A percentile compares a stretch with the other conserved stretches of the same genome.
phyloP scores from a whole-genome alignment of 805 yeast genomes.

The Wickerhamomyces pijperi region DNA sequence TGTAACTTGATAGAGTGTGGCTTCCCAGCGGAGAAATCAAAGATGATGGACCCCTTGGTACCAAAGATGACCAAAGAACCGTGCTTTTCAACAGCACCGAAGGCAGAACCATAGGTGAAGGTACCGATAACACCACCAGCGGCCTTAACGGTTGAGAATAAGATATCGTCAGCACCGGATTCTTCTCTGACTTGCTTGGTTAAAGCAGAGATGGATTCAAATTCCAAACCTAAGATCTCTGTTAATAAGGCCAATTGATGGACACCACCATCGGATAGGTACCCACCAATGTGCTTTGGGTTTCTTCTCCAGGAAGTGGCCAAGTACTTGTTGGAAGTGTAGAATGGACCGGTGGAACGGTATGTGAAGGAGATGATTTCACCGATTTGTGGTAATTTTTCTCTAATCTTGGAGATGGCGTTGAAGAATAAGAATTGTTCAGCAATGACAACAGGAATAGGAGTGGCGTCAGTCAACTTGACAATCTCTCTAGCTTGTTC shows the following conservation, averaged over 20 bases:
- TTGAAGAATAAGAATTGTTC: slow-evolving; percentile 81
- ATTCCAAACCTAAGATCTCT: slow-evolving; percentile 58
- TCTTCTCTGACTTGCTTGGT: slow-evolving; percentile 67
- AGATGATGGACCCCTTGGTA: slow-evolving; percentile 59
- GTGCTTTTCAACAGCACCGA: slow-evolving; percentile 71
- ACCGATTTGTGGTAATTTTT: slow-evolving; percentile 63
- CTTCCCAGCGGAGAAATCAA: slow-evolving; percentile 44
- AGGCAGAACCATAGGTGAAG: slow-evolving; percentile 22
- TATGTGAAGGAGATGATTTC: slow-evolving; percentile 57
- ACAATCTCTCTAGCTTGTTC: slow-evolving; percentile 77
- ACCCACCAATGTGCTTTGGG: slow-evolving; percentile 92
- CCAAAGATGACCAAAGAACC: slow-evolving; percentile 67
- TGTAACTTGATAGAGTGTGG: slow-evolving; percentile 21
- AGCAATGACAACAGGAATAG: slow-evolving; percentile 61
- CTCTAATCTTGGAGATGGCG: slow-evolving; percentile 42
- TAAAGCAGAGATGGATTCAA: slow-evolving; percentile 60
- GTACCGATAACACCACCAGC: slow-evolving; percentile 60
- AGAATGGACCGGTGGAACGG: slow-evolving; percentile 65
- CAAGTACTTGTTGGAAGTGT: slow-evolving; percentile 46
- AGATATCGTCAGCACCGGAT: slow-evolving; percentile 75
- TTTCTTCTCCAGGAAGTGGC: slow-evolving; percentile 77
- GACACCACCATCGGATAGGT: slow-evolving; percentile 89
- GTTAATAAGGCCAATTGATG: slow-evolving; percentile 87
- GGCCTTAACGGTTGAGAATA: slow-evolving; percentile 67
- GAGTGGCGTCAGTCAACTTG: slow-evolving; percentile 44